Evolutionary conservation across 345 rosid genomes (phyloP).

Genomic region (Eucalyptus cloeziana): DNA sequence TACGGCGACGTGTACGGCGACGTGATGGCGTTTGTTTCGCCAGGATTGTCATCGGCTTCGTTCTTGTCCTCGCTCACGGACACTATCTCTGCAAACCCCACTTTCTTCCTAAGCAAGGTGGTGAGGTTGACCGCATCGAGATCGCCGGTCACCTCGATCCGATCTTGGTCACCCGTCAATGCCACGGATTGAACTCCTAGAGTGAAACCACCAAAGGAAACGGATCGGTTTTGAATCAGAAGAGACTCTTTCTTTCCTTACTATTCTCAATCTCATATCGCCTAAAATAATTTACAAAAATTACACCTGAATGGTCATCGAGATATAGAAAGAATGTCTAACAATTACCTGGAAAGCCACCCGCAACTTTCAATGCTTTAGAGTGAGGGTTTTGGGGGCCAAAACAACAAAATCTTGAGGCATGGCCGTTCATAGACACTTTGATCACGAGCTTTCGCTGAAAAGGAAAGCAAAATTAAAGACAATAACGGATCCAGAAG

Average conservation of each 20-base stretch:
- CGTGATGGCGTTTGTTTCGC: accelerated
- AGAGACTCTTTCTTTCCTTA: neutral
- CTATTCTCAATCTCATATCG: neutral
- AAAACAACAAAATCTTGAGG: neutral
- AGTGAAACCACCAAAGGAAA: neutral
- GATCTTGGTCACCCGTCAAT: neutral
- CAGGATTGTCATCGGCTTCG: neutral
- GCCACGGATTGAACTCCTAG: neutral
- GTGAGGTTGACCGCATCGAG: neutral
- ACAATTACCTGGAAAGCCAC: neutral
- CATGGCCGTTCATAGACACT: neutral
- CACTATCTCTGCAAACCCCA: neutral
- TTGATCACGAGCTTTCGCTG: neutral
- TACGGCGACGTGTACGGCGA: neutral
- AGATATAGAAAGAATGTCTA: neutral
- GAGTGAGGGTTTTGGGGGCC: neutral
- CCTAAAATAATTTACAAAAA: neutral
- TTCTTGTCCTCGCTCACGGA: neutral
- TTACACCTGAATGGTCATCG: accelerated
- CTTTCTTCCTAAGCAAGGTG: neutral
- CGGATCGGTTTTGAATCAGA: neutral
- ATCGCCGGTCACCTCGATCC: neutral
- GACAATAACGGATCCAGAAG: neutral
- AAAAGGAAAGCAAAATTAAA: neutral
- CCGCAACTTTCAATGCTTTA: neutral